phyloP scores from a whole-genome alignment of 2,329 filamentous ascomycete genomes.

The Zalaria obscura region DNA sequence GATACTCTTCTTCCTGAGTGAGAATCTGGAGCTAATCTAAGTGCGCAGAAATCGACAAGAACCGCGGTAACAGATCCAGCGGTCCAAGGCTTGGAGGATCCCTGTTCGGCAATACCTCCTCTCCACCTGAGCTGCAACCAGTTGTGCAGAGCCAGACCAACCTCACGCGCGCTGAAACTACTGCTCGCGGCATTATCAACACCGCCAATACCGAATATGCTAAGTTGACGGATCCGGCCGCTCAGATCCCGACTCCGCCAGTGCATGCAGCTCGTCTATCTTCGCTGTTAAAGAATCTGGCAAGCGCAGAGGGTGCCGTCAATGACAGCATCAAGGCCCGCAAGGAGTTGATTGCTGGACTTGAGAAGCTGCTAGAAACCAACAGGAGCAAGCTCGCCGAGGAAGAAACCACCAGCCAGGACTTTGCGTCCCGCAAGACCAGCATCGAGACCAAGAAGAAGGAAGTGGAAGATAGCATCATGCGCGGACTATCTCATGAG shows the following conservation, averaged over 20 bases:
- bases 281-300: conserved; percentile 76
- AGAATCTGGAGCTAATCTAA: conserved; percentile 8
- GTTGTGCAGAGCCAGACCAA: conserved; percentile 62
- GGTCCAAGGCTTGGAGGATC: conserved; percentile 34
- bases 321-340: conserved; percentile 81
- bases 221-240: conserved; percentile 61
- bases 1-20: conserved; percentile 9
- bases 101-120: conserved; percentile 48
- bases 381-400: conserved; percentile 55
- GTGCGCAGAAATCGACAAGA: conserved; percentile 38
- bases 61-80: conserved; percentile 6
- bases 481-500: conserved; percentile 55
- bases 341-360: conserved; percentile 57
- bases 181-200: conserved; percentile 51
- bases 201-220: conserved; percentile 70
- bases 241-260: conserved; percentile 61
- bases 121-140: conserved; percentile 60
- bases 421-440: conserved; percentile 51
- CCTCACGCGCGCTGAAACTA: conserved; percentile 56
- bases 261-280: conserved; percentile 85
- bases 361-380: conserved; percentile 68
- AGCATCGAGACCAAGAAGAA: conserved; percentile 71
- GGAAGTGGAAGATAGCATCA: conserved; percentile 81
- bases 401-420: conserved; percentile 53
- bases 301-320: conserved; percentile 77